phyloP scores from a whole-genome alignment of 371 early-diverging fungal species.

The Basidiobolus meristosporus region DNA sequence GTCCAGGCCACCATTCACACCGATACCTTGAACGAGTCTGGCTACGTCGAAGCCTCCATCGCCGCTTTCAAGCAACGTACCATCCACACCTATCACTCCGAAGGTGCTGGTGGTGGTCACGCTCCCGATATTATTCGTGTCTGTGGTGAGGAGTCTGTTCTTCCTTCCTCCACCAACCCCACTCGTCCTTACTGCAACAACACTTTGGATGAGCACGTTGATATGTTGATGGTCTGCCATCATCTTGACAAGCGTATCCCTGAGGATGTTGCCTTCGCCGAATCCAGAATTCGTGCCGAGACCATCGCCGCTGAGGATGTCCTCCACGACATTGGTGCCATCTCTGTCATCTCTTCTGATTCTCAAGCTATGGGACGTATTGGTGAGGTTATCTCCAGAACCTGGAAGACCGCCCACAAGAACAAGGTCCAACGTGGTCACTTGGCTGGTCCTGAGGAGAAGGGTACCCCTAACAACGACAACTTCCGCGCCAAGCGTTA shows the following conservation, averaged over 20 bases:
- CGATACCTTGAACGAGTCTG: conserved; percentile 85
- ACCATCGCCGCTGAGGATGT: conserved; percentile 91
- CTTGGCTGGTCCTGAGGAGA: conserved; percentile 12
- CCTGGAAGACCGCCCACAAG: conserved; percentile 87
- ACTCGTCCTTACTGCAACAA: conserved; percentile 80
- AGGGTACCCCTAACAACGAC: conserved; percentile 18
- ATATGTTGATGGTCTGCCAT: conserved; percentile 97
- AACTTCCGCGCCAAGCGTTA: conserved; percentile 67
- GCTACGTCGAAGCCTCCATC: conserved; percentile 79
- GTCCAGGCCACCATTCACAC: conserved; percentile 76
- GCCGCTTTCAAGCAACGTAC: conserved; percentile 74
- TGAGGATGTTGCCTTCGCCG: conserved; percentile 90
- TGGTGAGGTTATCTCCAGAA: conserved; percentile 74
- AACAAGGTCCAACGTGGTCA: conserved; percentile 71
- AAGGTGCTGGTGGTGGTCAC: conserved; percentile 94
- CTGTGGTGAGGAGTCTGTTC: conserved; percentile 59
- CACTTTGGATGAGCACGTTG: conserved; percentile 89
- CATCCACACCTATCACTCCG: conserved; percentile 86
- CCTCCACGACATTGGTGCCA: conserved; percentile 81
- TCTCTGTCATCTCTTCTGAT: conserved; percentile 79
- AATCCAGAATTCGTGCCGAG: conserved; percentile 86
- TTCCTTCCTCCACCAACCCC: conserved; percentile 86
- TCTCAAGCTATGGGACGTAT: conserved; percentile 88
- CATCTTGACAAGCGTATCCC: conserved; percentile 78
- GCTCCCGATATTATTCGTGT: conserved; percentile 80